A percentile compares a stretch with the other conserved stretches of the same genome.
These are phyloP conservation scores for Symbiodinium natans DNA, from an alignment of 73 alveolate genomes.

Conservation along the genomic window DNA sequence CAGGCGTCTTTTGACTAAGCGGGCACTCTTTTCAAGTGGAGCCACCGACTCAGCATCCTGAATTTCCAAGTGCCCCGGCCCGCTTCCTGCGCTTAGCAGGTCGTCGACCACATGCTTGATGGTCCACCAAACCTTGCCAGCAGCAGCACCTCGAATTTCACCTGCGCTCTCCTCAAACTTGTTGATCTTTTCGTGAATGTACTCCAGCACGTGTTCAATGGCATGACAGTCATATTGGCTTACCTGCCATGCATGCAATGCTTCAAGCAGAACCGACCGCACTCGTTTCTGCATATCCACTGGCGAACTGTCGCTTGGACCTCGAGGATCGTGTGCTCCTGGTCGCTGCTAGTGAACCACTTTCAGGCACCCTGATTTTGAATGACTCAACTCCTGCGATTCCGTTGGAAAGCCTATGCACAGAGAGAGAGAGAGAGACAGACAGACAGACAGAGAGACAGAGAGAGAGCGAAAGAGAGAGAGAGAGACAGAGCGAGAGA, in stretches of 20 bases:
- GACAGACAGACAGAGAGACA: no score
- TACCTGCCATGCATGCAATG: not conserved
- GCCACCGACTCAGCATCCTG: not conserved
- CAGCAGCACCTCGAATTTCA: not conserved
- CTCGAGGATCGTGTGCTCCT: no score
- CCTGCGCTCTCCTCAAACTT: not conserved
- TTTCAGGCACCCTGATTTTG: no score
- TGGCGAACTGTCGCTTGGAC: no score
- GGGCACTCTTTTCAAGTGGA: not conserved
- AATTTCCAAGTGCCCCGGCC: not conserved
- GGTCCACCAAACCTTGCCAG: not conserved
- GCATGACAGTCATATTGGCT: not conserved
- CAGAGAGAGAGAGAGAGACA: no score
- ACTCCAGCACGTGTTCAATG: not conserved
- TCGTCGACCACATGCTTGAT: not conserved
- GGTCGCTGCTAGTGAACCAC: no score
- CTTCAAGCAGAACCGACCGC: no score
- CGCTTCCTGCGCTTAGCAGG: not conserved
- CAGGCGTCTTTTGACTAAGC: not conserved
- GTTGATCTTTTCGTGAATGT: not conserved
- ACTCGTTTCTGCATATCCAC: no score
- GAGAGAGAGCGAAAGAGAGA: no score
- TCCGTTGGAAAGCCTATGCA: no score
- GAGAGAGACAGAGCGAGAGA: no score
- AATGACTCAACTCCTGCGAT: no score